A percentile compares a stretch with the other conserved stretches of the same genome.
These are phyloP conservation scores for Rhizopogon hawkerae DNA, from an alignment of 1,284 basidiomycete species.

Conservation along the genomic window DNA sequence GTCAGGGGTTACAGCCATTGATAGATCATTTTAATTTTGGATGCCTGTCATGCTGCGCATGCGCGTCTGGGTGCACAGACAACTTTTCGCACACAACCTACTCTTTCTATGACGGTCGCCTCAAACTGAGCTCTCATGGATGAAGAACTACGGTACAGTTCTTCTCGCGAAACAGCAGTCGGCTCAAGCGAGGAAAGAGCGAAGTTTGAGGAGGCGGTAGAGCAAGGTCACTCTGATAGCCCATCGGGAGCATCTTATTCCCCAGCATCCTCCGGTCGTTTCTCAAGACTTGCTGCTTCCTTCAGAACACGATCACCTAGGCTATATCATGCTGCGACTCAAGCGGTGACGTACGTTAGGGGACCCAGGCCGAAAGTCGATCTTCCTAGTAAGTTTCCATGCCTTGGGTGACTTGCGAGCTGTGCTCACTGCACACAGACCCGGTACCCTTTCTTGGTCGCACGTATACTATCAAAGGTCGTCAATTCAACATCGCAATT, in stretches of 20 bases:
- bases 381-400: conserved; percentile 29
- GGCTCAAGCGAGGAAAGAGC: background rate
- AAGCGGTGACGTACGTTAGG: conserved; percentile 33
- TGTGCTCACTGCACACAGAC: conserved; percentile 28
- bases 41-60: background rate
- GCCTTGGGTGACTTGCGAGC: background rate
- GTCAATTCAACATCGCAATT: conserved; percentile 36
- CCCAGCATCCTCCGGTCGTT: background rate
- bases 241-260: background rate
- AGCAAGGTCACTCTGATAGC: background rate
- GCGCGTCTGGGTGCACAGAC: too few relatives aligned
- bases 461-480: conserved; percentile 32
- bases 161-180: background rate
- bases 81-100: background rate
- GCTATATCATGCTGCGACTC: conserved; percentile 9
- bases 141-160: background rate
- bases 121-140: background rate
- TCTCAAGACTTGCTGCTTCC: conserved; percentile 9
- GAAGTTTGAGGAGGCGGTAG: background rate
- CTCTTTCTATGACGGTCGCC: background rate
- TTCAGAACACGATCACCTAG: conserved; percentile 16
- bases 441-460: conserved; percentile 48
- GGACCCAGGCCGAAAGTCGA: conserved; percentile 56
- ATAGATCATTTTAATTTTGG: background rate
- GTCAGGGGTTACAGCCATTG: background rate